phyloP scores from a whole-genome alignment of 805 yeast species.

The Candida yuanshanica region DNA sequence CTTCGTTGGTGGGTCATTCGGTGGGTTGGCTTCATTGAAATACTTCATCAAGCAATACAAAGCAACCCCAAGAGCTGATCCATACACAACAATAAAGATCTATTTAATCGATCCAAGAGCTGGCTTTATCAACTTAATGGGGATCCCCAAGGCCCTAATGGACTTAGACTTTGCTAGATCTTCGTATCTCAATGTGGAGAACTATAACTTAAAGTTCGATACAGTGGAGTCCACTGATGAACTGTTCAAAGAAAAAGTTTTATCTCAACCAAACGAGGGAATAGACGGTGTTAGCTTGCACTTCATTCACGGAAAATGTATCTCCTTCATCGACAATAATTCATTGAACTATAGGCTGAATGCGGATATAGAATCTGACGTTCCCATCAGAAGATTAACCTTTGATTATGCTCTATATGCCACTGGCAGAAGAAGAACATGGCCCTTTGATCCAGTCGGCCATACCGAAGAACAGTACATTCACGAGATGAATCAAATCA shows the following conservation, averaged over 20 bases:
- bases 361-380: slow-evolving; percentile 14
- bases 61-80: slow-evolving; percentile 2
- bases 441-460: slow-evolving; percentile 52
- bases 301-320: slow-evolving; percentile 21
- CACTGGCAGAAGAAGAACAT: slow-evolving; percentile 43
- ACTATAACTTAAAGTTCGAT: slow-evolving; percentile 22
- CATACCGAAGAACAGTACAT: slow-evolving; percentile 30
- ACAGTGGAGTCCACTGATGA: slow-evolving; percentile 31
- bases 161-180: slow-evolving; percentile 32
- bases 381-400: slow-evolving; percentile 16
- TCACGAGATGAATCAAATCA: slow-evolving; percentile 36
- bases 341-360: slow-evolving; percentile 13
- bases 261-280: slow-evolving; percentile 4
- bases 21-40: slow-evolving; percentile 29
- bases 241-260: slow-evolving; percentile 18
- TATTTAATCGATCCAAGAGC: slow-evolving; percentile 34
- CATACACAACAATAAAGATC: slow-evolving; percentile 19
- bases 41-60: slow-evolving; percentile 14
- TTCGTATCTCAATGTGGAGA: slow-evolving; percentile 27
- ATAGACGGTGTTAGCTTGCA: slow-evolving; percentile 14
- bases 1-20: slow-evolving; percentile 32
- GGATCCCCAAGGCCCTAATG: slow-evolving; percentile 33
- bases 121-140: slow-evolving; percentile 36
- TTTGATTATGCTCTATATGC: slow-evolving; percentile 46
- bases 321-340: slow-evolving; percentile 19